Evolutionary conservation across 345 rosid species (phyloP).

Genomic region (Luvunga scandens): DNA sequence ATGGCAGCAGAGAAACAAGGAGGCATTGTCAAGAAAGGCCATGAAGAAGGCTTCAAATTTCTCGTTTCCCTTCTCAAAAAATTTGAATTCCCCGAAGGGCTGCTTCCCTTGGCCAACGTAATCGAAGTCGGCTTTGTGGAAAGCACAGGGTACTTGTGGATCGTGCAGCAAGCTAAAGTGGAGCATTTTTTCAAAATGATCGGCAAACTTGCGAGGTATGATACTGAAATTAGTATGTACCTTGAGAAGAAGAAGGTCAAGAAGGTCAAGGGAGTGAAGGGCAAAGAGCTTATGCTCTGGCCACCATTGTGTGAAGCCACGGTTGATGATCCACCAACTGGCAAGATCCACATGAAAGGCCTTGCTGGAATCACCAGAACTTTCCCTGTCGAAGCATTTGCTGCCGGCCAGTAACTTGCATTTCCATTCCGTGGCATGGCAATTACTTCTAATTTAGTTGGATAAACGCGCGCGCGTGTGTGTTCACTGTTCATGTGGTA

Average conservation of each 20-base stretch:
- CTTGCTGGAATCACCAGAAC: conserved; percentile 58
- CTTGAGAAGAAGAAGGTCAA: conserved; percentile 35
- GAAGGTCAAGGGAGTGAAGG: conserved; percentile 62
- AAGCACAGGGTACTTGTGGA: conserved; percentile 50
- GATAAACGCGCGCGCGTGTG: too few species aligned
- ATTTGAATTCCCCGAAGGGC: conserved; percentile 44
- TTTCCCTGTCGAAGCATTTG: conserved; percentile 50
- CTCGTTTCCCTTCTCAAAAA: conserved; percentile 24
- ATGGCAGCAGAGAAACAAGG: conserved; percentile 30
- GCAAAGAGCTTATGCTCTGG: conserved; percentile 62
- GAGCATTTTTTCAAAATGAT: conserved; percentile 52
- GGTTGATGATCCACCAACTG: conserved; percentile 27
- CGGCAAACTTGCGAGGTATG: conserved; percentile 41
- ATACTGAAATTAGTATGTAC: conserved; percentile 30
- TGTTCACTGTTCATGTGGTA: too few species aligned
- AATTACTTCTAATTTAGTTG: too few species aligned
- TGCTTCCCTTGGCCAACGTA: conserved; percentile 40
- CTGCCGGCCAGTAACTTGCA: conserved; percentile 17
- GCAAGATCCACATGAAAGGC: conserved; percentile 54
- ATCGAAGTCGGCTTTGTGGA: conserved; percentile 43
- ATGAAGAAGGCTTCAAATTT: conserved; percentile 30
- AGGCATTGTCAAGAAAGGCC: conserved; percentile 28
- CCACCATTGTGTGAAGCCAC: conserved; percentile 45
- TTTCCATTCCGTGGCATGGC: too few species aligned
- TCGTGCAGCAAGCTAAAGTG: conserved; percentile 40